Evolutionary conservation across 495 filamentous ascomycete genomes (phyloP).

Genomic region (Hyphodiscus hymeniophilus): DNA sequence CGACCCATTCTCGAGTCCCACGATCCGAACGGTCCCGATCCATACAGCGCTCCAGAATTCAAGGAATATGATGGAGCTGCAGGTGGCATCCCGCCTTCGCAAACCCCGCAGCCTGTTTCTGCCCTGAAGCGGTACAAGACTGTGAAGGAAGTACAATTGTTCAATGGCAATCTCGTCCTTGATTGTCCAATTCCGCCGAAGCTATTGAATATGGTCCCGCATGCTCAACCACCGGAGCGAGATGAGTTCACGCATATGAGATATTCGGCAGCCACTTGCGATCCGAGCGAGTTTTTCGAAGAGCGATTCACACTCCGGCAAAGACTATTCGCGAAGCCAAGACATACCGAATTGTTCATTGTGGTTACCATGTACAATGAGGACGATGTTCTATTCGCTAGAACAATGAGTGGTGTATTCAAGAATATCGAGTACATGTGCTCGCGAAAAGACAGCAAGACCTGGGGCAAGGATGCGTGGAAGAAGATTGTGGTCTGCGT

Average conservation of each 20-base stretch:
- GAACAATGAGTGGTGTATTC: slow-evolving; percentile 95
- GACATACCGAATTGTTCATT: slow-evolving; percentile 96
- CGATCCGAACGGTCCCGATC: slow-evolving; percentile 40
- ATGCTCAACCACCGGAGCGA: slow-evolving; percentile 70
- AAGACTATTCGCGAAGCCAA: slow-evolving; percentile 83
- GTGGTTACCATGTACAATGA: slow-evolving; percentile 99
- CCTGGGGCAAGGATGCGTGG: slow-evolving; percentile 98
- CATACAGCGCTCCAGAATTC: slow-evolving; percentile 28
- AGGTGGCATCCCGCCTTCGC: slow-evolving; percentile 15
- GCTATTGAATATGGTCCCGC: slow-evolving; percentile 75
- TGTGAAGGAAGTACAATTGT: slow-evolving; percentile 94
- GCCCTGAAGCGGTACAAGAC: slow-evolving; percentile 89
- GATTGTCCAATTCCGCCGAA: slow-evolving; percentile 94
- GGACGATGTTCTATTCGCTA: slow-evolving; percentile 91
- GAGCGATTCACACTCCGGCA: slow-evolving; percentile 92
- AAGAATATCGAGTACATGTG: slow-evolving; percentile 99
- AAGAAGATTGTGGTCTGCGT: slow-evolving; percentile 99
- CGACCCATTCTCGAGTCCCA: slow-evolving; percentile 42
- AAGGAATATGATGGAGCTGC: slow-evolving; percentile 24
- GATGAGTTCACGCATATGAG: slow-evolving; percentile 99
- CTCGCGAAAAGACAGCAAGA: slow-evolving; percentile 80
- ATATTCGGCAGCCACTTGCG: slow-evolving; percentile 94
- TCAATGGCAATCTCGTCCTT: slow-evolving; percentile 93
- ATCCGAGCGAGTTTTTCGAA: slow-evolving; percentile 78
- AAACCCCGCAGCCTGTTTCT: slow-evolving; percentile 53